Base-by-base conservation (phyloP, 768 basidiomycete genomes). In the Xanthoconium stramineum region DNA sequence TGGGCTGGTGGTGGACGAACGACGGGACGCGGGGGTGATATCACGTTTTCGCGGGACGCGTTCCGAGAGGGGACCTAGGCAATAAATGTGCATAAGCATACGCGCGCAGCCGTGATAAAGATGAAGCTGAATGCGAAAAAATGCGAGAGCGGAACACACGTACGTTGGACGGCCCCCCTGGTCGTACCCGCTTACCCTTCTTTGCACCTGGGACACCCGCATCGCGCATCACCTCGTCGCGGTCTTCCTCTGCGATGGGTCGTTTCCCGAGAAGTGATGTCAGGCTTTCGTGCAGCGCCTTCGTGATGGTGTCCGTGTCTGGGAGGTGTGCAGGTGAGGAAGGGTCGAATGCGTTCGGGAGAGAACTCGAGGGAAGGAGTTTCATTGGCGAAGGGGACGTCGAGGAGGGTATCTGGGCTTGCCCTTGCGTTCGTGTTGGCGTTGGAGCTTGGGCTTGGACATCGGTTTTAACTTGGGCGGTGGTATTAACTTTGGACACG, bases 201-300 rank as follows among this genome's bases (percentile, higher is more conserved):
- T 62, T 69, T 38, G 53, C 59, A 2, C 28, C 45, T 11, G 19
- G 48, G 2, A 28, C 59, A 13, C 58, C 63, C 5, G 50, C 39
- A 1, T 56, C 56, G 17, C 67, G 70, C 47, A 44, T 55, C 29
- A 28, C 46, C 12, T 57, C 60, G 36, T 45, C 42, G 10, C 42
- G 28, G n/a, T 78, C 77, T 4, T 76, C 76, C 12, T 77, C 78
- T 4, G 74, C 72, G 0, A 78, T 71, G 11, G 77, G 75, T 10
- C 88, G 78, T 67, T 92, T 91, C 10, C 88, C 89, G 15, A 91
- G 73, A 53, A 90, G 69, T 20, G 81, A 80, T 6, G 83, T 82
- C 47, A 91, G 81, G 57, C 82, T 86, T 60, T 89, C 85, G 58
- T 88, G 81, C 20, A 90, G 72, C 17, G 80, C 85, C 61, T 75